Conservation (phyloP, 2,329 filamentous ascomycete species). For the Ampelomyces quisqualis region DNA sequence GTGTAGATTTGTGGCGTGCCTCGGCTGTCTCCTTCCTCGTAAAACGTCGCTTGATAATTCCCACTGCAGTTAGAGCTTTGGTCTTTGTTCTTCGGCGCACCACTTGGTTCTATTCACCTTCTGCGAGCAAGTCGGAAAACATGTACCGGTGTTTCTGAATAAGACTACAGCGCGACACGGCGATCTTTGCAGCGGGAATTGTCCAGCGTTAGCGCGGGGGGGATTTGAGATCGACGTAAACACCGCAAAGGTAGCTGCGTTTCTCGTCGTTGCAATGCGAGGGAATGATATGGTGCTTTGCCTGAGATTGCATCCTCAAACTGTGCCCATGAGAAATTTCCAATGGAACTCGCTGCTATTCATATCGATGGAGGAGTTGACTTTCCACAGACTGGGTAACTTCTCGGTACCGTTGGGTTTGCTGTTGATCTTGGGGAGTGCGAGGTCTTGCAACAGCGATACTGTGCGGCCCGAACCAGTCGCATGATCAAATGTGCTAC, state of each 20-base stretch:
- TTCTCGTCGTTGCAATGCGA: neutral
- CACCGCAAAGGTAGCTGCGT: neutral
- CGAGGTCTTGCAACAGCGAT: conserved; percentile 36
- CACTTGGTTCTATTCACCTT: neutral
- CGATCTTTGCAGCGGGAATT: too few relatives aligned
- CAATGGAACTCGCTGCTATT: conserved; percentile 36
- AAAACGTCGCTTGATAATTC: neutral
- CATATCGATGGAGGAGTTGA: conserved; percentile 33
- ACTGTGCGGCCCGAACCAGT: conserved; percentile 38
- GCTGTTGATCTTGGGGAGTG: conserved; percentile 32
- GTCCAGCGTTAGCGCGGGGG: neutral
- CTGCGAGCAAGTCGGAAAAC: too few relatives aligned
- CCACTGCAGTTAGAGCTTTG: too few relatives aligned
- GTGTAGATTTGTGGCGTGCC: neutral
- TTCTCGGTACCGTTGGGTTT: conserved; percentile 25
- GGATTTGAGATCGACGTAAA: neutral
- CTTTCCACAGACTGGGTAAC: conserved; percentile 32
- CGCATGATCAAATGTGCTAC: conserved; percentile 38
- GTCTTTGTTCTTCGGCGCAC: neutral
- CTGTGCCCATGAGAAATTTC: conserved; percentile 37
- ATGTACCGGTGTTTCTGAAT: too few relatives aligned
- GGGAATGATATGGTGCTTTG: too few relatives aligned
- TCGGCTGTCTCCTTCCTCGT: neutral
- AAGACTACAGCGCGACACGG: too few relatives aligned
- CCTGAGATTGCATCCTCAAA: conserved; percentile 17